Base-by-base conservation (phyloP, 257 asterid genomes). In the Paraleonurus japonicus region DNA sequence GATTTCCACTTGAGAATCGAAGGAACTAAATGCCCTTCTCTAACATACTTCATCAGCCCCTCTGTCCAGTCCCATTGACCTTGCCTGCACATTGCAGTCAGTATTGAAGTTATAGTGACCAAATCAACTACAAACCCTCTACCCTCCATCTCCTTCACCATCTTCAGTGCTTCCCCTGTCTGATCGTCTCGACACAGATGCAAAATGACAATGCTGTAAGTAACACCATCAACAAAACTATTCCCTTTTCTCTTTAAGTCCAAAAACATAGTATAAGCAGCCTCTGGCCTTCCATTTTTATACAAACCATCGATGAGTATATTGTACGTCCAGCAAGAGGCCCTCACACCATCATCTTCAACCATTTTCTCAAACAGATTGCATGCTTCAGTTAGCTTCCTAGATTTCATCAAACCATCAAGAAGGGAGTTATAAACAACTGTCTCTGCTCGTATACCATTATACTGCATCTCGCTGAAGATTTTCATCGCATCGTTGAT, bases 81-180 rank as follows among this genome's bases (percentile, higher is more conserved):
- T 26, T 78, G 77, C 75, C 86, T 81, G 79, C 85, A 88, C 67
- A 91, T 76, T 2, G 82, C 84, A 67, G 85, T 85, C 81, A 95
- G 61, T 53, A 95, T 81, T 28, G 96, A 86, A 71, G 96, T 91
- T 63, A 88, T 63, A 7, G 96, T 95, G 43, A 91, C 89, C 83
- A 95, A 78, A 79, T 89, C 97, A 69, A 95, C 89, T 22, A 76
- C 79, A 63, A 95, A 91, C 23, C 96, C 96, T 60, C 98, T 79
- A 1, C 86, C 92, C 78, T 87, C 96, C 97, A 89, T 92, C 82
- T 92, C 99, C 81, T 88, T 96, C 70, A 92, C 96, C 85, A 94
- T 69, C 73, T 76, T 80, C 80, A 94, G 66, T 17, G 96, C 96
- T 67, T 86, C 92, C 72, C 88, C 92, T 26, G 88, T 76, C 75